Evolutionary conservation across 805 yeast genomes (phyloP), one percentile per base, ranked within the genome.

Genomic region (Lipomyces japonicus): DNA sequence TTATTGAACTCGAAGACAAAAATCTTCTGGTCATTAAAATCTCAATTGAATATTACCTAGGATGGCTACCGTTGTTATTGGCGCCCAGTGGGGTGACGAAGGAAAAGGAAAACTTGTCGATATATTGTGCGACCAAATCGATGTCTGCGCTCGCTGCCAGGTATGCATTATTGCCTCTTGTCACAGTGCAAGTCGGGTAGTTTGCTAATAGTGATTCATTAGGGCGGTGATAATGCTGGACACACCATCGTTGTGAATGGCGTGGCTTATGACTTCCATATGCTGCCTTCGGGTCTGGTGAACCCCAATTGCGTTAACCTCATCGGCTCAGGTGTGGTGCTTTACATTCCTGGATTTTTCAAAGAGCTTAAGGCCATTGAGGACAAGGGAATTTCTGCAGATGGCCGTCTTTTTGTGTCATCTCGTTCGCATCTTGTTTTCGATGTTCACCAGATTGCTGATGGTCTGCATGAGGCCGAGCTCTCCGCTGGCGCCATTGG

Each of bases 11-110:
- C n/a, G n/a, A n/a, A n/a, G n/a, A n/a, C n/a, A n/a, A n/a, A n/a
- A n/a, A n/a, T n/a, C n/a, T n/a, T n/a, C n/a, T n/a, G n/a, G n/a
- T n/a, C n/a, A n/a, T n/a, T n/a, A n/a, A n/a, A n/a, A n/a, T n/a
- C n/a, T n/a, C n/a, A n/a, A n/a, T n/a, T n/a, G n/a, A n/a, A n/a
- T n/a, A n/a, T n/a, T 30, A 30, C 34, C 12, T 30, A 5, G 18
- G 10, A 54, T 54, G 58, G 50, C 58, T 10, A 85, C 84, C 74
- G 97, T 93, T 59, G 99, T 93, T 48, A 77, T 93, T 64, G 99
- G 99, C 52, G 75, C 97, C 71, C 99, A 93, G 73, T 93, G 99
- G 99, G 99, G 99, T 59, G 99, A 93, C 68, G 99, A 93, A 80
- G 99, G 99, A 68, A 93, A 93, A 69, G 99, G 99, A 51, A 93